phyloP scores from a whole-genome alignment of 768 basidiomycete genomes.

The Exidia glandulosa region DNA sequence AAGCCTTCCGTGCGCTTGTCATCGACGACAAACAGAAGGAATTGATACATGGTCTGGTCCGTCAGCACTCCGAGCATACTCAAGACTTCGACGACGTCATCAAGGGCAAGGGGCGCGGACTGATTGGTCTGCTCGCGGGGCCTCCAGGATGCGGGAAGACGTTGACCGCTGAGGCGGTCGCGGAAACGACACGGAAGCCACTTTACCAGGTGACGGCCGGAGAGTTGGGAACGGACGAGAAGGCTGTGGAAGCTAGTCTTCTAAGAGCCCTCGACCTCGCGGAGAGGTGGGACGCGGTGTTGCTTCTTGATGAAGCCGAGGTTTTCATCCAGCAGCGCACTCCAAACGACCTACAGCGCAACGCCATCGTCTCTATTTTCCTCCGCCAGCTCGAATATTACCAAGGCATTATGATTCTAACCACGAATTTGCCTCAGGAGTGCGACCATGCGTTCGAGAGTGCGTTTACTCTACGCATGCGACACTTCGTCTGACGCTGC shows the following conservation, averaged over 20 bases:
- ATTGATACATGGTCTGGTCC: neutral
- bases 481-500: neutral
- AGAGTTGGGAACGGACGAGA: constrained; percentile 21
- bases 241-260: constrained; percentile 15
- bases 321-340: constrained; percentile 21
- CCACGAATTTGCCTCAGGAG: constrained; percentile 21
- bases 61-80: constrained; percentile 4
- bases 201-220: constrained; percentile 22
- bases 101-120: constrained; percentile 7
- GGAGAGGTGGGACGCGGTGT: constrained; percentile 23
- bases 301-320: constrained; percentile 27
- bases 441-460: constrained; percentile 25
- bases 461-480: constrained; percentile 4
- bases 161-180: constrained; percentile 7
- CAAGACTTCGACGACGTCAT: neutral
- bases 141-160: constrained; percentile 4
- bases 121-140: constrained; percentile 5
- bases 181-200: constrained; percentile 19
- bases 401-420: constrained; percentile 26
- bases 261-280: constrained; percentile 17
- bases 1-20: constrained; percentile 1
- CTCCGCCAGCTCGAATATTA: constrained; percentile 27
- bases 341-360: constrained; percentile 15
- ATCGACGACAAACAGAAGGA: neutral
- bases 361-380: constrained; percentile 27